These are phyloP conservation scores for Aspergillus pseudoterreus DNA, from an alignment of 2,329 filamentous ascomycete genomes.

Conservation along the genomic window DNA sequence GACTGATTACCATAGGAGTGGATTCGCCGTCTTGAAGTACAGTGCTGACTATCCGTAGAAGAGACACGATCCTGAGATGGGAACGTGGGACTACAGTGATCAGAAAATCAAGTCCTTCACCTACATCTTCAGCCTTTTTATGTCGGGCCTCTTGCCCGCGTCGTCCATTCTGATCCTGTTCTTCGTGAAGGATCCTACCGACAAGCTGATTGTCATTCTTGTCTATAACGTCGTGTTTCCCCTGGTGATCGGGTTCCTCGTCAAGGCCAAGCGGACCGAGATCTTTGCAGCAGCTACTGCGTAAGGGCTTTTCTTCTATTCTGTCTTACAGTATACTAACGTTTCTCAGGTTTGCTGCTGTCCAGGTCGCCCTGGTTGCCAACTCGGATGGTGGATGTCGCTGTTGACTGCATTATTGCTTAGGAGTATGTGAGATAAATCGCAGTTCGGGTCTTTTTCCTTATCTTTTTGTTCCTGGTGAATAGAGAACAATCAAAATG, in stretches of 20 bases:
- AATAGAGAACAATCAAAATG: too few relatives aligned
- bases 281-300: slow-evolving; percentile 11
- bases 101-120: slow-evolving; percentile 3
- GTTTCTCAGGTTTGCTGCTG: slow-evolving; percentile 9
- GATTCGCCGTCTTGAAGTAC: background rate
- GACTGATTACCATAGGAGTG: background rate
- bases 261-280: slow-evolving; percentile 10
- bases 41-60: background rate
- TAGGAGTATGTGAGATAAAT: too few relatives aligned
- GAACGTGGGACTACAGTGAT: slow-evolving; percentile 4
- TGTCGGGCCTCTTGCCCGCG: slow-evolving; percentile 3
- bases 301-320: background rate
- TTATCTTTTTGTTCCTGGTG: too few relatives aligned
- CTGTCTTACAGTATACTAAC: background rate
- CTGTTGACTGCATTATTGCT: too few relatives aligned
- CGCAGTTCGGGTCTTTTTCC: too few relatives aligned
- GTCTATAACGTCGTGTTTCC: slow-evolving; percentile 12
- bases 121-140: slow-evolving; percentile 1
- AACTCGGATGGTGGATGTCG: background rate
- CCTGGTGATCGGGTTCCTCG: slow-evolving; percentile 6
- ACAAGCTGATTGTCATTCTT: slow-evolving; percentile 3
- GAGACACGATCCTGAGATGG: slow-evolving; percentile 2
- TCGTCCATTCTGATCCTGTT: slow-evolving; percentile 9
- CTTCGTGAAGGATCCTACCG: slow-evolving; percentile 2
- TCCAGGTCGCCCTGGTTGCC: slow-evolving; percentile 11